phyloP scores from a whole-genome alignment of 164 flowering plant species.

The Stephania cephalantha region DNA sequence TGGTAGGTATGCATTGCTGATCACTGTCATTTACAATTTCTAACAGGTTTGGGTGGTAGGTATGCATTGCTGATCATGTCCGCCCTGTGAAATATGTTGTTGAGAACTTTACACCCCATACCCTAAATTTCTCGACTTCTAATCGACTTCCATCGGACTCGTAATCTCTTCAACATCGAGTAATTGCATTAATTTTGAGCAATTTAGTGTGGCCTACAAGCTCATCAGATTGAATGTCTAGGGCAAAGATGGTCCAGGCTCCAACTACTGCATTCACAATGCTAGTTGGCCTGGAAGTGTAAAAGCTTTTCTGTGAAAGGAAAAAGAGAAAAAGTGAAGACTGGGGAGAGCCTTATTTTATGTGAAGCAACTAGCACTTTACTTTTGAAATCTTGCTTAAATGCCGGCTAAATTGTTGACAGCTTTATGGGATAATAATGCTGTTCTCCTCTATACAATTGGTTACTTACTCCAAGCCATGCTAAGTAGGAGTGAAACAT shows the following conservation, averaged over 20 bases:
- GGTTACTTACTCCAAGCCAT: neutral
- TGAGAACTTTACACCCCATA: too few species aligned
- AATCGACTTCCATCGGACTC: too few species aligned
- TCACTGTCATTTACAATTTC: too few species aligned
- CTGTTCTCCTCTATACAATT: neutral
- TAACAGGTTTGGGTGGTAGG: too few species aligned
- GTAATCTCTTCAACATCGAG: too few species aligned
- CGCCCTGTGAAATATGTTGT: too few species aligned
- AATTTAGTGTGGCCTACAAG: too few species aligned
- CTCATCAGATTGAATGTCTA: too few species aligned
- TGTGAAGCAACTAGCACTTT: neutral
- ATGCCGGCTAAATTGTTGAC: neutral
- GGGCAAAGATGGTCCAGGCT: neutral
- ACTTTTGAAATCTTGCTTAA: neutral
- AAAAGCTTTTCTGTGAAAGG: neutral
- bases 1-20: too few species aligned
- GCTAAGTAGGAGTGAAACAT: neutral
- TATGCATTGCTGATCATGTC: too few species aligned
- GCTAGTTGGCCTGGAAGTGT: neutral
- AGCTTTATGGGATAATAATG: neutral
- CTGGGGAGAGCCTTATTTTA: neutral
- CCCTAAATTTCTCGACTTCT: too few species aligned
- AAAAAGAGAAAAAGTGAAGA: neutral
- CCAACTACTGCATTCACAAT: neutral
- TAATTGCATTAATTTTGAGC: too few species aligned